Evolutionary conservation across 441 rosid species (phyloP).

Genomic region (Syzygium malaccense): DNA sequence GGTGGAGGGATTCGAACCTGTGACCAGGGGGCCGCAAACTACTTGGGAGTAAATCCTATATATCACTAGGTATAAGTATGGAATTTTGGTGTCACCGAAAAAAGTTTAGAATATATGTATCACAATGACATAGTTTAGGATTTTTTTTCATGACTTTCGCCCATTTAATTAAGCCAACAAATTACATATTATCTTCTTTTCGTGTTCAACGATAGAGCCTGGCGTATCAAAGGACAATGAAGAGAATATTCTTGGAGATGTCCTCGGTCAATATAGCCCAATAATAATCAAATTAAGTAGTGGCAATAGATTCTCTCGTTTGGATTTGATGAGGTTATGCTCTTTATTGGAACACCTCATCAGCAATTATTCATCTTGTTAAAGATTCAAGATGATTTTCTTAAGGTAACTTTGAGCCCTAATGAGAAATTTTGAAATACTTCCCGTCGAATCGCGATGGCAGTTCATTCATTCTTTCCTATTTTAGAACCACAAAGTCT

Average conservation of each 20-base stretch:
- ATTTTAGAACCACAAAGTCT: not conserved
- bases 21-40: fast-evolving
- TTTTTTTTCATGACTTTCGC: not conserved
- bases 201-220: not conserved
- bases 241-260: not conserved
- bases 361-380: not conserved
- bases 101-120: fast-evolving
- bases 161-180: not conserved
- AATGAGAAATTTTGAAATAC: not conserved
- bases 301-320: not conserved
- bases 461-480: not conserved
- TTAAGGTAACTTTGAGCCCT: not conserved
- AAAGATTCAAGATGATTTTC: not conserved
- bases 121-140: not conserved
- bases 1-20: fast-evolving
- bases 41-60: fast-evolving
- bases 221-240: not conserved
- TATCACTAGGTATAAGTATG: not conserved
- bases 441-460: not conserved
- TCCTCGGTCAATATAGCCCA: not conserved
- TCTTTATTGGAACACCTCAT: not conserved
- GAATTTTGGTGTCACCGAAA: too few relatives aligned
- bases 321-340: not conserved
- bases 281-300: not conserved
- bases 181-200: not conserved